Evolutionary conservation across 805 yeast species (phyloP), one percentile per base, ranked within the genome.

Genomic region (Ogataea saltuana): DNA sequence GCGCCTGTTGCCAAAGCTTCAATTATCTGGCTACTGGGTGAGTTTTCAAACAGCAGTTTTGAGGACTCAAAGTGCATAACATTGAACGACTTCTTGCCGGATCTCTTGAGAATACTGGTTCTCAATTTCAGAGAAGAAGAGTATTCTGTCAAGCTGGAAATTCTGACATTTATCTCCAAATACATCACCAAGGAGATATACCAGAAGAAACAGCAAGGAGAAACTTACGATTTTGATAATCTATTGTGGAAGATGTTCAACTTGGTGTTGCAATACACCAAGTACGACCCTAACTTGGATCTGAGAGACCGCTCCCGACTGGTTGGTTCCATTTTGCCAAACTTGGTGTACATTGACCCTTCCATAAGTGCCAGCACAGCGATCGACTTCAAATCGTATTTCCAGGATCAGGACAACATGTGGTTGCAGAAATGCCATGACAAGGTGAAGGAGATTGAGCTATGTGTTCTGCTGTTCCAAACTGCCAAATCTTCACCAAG

Each of bases 21-120:
- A 35, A 81, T 90, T 9, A 73, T 91, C 6, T 93, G 98, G 98
- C 71, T 91, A 8, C 75, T 91, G 40, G 97, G 98, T 4, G 97
- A 93, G 57, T 83, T 82, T 58, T 72, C 83, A 0, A 57, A 46
- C 30, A 30, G 28, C 27, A 42, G 39, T 9, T 48, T 44, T 26
- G 21, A 39, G 6, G 49, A 46, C 18, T 27, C 16, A 45, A 60
- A 50, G 39, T 19, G 49, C 44, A 25, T 46, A 6, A 31, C 44
- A 1, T 28, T 51, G 23, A 68, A 67, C 29, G 49, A 59, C 19
- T 63, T 86, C 39, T 83, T 90, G 3, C 90, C 95, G 0, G 97
- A 91, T 58, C 75, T 88, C 2, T 66, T 88, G 42, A 71, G 97
- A 41, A 65, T 68, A 11, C 63, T 85, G 28, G 61, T 83, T 6